These are phyloP conservation scores for Psilocybe cubensis DNA, from an alignment of 768 basidiomycete genomes.

Conservation along the genomic window DNA sequence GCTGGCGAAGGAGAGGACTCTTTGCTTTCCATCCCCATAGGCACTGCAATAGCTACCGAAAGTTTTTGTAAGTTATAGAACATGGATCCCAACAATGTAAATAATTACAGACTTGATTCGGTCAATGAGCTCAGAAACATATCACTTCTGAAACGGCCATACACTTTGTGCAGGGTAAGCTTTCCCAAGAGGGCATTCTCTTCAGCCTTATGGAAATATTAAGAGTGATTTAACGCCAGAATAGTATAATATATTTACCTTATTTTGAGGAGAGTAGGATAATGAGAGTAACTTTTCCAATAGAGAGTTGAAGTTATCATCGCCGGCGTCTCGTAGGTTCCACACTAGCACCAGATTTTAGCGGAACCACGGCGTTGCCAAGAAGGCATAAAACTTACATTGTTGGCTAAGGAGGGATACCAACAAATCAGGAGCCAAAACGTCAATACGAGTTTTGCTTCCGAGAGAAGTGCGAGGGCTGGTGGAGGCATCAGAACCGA, in stretches of 20 bases:
- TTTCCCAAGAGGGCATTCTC: slow-evolving; percentile 76
- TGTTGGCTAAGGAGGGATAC: slow-evolving; percentile 68
- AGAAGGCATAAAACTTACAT: slow-evolving; percentile 47
- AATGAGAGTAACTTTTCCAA: slow-evolving; percentile 61
- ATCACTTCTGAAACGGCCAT: slow-evolving; percentile 79
- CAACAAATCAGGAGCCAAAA: slow-evolving; percentile 62
- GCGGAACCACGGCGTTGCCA: background rate
- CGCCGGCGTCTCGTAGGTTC: slow-evolving; percentile 61
- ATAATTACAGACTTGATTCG: slow-evolving; percentile 75
- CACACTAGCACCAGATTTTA: slow-evolving; percentile 53
- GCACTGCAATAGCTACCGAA: slow-evolving; percentile 75
- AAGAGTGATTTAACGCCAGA: background rate
- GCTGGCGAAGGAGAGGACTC: slow-evolving; percentile 39
- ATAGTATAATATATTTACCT: slow-evolving; percentile 41
- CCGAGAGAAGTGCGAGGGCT: slow-evolving; percentile 49
- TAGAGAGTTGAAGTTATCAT: slow-evolving; percentile 53
- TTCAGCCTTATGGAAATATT: slow-evolving; percentile 55
- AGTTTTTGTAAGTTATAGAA: background rate
- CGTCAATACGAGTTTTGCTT: slow-evolving; percentile 38
- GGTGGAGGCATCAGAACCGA: background rate
- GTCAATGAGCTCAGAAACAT: slow-evolving; percentile 89
- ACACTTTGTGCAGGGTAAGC: slow-evolving; percentile 77
- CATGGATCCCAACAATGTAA: background rate
- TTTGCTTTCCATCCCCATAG: slow-evolving; percentile 71
- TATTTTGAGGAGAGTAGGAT: slow-evolving; percentile 58